Percentiles rank a stretch among this genome's conserved stretches.
These are phyloP conservation scores for Saitozyma podzolica DNA, from an alignment of 768 basidiomycete species.

Conservation along the genomic window DNA sequence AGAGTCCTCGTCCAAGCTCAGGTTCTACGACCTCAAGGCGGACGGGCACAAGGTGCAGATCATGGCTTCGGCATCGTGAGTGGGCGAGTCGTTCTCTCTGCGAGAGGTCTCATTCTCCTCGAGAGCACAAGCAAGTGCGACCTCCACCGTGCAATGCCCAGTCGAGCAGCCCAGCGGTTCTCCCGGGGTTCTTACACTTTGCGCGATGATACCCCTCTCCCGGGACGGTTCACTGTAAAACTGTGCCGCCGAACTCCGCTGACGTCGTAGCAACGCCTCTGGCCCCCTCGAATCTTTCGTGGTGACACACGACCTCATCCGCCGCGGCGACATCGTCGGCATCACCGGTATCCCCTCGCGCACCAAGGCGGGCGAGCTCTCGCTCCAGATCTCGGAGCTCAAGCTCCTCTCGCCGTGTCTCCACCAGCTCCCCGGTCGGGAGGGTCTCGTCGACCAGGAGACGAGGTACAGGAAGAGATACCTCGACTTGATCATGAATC, in stretches of 20 bases:
- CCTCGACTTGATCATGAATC: constrained; percentile 94
- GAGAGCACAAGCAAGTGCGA: too few relatives aligned
- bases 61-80: constrained; percentile 82
- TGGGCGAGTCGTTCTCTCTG: constrained; percentile 15
- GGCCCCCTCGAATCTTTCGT: constrained; percentile 59
- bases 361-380: constrained; percentile 93
- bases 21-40: constrained; percentile 90
- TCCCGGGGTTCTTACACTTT: neutral
- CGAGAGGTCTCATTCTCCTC: neutral
- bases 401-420: constrained; percentile 91
- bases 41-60: constrained; percentile 94
- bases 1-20: constrained; percentile 74
- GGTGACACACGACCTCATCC: constrained; percentile 77
- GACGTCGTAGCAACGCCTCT: constrained; percentile 42
- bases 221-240: too few relatives aligned
- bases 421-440: constrained; percentile 84
- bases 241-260: neutral
- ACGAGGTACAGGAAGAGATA: constrained; percentile 98
- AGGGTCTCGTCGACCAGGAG: constrained; percentile 93
- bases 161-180: neutral
- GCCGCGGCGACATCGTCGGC: constrained; percentile 94
- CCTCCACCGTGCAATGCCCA: constrained; percentile 6
- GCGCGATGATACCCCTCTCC: neutral
- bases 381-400: constrained; percentile 77
- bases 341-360: constrained; percentile 84